phyloP scores from a whole-genome alignment of 495 filamentous ascomycete genomes.

The Glarea lozoyensis region DNA sequence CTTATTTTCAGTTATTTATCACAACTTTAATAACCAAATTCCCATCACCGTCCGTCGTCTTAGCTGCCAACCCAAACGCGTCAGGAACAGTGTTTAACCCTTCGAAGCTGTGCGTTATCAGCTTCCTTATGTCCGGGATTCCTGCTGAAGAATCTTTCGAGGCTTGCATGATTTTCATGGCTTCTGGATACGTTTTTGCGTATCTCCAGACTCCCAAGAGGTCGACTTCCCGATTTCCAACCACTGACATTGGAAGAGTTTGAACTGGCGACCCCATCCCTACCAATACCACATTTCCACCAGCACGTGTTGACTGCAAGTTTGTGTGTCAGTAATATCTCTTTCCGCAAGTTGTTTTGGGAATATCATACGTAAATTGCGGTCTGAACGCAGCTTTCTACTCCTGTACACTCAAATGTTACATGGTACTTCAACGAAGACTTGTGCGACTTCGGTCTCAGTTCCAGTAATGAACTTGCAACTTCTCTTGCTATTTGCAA shows the following conservation, averaged over 20 bases:
- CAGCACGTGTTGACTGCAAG: constrained; percentile 50
- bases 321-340: background rate
- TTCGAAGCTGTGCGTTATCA: constrained; percentile 68
- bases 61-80: constrained; percentile 70
- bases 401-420: constrained; percentile 85
- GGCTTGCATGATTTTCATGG: constrained; percentile 42
- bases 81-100: constrained; percentile 52
- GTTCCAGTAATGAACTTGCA: constrained; percentile 35
- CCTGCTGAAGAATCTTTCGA: background rate
- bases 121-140: constrained; percentile 42
- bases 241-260: constrained; percentile 72
- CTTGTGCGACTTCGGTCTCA: constrained; percentile 24
- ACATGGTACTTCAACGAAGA: constrained; percentile 50
- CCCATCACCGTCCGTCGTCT: constrained; percentile 60
- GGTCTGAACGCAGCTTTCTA: constrained; percentile 71
- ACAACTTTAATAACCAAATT: constrained; percentile 76
- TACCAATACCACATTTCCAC: constrained; percentile 72
- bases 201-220: constrained; percentile 86
- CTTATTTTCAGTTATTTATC: no score
- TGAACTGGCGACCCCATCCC: constrained; percentile 92
- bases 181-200: constrained; percentile 66
- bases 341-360: background rate
- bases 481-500: constrained; percentile 49
- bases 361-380: constrained; percentile 57
- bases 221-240: constrained; percentile 77